Evolutionary conservation across 2,329 filamentous ascomycete species (phyloP).

Genomic region (Colletotrichum higginsianum): DNA sequence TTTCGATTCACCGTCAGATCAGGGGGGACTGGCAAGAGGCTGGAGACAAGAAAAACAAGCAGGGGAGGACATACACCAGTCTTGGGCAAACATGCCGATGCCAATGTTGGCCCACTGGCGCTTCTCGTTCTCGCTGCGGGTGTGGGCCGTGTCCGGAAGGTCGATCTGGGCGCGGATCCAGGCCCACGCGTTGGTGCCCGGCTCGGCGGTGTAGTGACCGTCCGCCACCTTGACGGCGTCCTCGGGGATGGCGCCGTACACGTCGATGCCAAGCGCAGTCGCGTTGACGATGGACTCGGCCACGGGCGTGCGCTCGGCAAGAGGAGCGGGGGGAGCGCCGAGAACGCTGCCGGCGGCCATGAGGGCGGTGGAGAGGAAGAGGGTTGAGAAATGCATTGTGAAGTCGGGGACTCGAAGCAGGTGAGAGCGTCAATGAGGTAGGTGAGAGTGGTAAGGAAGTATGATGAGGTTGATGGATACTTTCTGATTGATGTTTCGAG

Average conservation of each 20-base stretch:
- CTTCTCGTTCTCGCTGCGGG: slow-evolving; percentile 35
- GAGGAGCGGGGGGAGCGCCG: background rate
- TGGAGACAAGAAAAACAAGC: background rate
- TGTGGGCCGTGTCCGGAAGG: slow-evolving; percentile 19
- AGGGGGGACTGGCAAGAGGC: no score
- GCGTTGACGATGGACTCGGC: slow-evolving; percentile 34
- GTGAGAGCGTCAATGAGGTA: no score
- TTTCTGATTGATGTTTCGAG: no score
- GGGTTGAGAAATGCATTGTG: slow-evolving; percentile 15
- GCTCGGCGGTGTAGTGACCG: slow-evolving; percentile 44
- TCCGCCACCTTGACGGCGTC: slow-evolving; percentile 42
- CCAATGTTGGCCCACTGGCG: slow-evolving; percentile 43
- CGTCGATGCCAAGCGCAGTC: slow-evolving; percentile 40
- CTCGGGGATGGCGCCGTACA: slow-evolving; percentile 42
- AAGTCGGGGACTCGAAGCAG: no score
- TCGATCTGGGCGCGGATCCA: slow-evolving; percentile 46
- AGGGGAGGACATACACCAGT: slow-evolving; percentile 37
- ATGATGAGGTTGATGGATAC: no score
- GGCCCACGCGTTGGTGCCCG: slow-evolving; percentile 42
- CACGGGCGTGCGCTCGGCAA: background rate
- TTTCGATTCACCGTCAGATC: background rate
- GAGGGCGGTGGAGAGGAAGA: background rate
- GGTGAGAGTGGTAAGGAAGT: no score
- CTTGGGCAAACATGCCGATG: slow-evolving; percentile 41
- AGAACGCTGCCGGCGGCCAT: slow-evolving; percentile 7